phyloP scores from a whole-genome alignment of 352 stramenopile species.

The Globisporangium cylindrosporum region DNA sequence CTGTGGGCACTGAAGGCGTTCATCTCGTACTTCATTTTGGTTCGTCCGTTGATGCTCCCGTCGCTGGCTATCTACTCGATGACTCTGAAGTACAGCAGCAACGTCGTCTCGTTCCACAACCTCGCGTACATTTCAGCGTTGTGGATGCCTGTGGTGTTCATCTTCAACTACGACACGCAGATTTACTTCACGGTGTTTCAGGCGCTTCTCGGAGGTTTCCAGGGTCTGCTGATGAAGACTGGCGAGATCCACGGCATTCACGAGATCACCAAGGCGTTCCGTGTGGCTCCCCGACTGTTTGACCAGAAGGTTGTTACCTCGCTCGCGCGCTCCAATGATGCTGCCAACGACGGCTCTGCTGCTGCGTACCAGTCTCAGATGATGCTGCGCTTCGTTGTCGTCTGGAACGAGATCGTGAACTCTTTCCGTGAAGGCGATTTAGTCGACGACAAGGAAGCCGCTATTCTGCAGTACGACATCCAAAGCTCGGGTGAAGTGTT shows the following conservation, averaged over 20 bases:
- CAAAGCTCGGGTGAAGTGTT: constrained; percentile 70
- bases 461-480: constrained; percentile 74
- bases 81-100: constrained; percentile 53
- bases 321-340: constrained; percentile 56
- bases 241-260: constrained; percentile 65
- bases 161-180: constrained; percentile 81
- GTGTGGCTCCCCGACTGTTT: constrained; percentile 60
- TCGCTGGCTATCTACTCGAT: constrained; percentile 74
- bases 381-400: constrained; percentile 78
- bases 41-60: constrained; percentile 60
- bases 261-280: constrained; percentile 69
- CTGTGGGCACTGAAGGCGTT: constrained; percentile 60
- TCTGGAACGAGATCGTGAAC: constrained; percentile 82
- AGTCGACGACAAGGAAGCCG: constrained; percentile 71
- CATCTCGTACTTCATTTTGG: constrained; percentile 68
- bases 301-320: constrained; percentile 72
- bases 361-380: constrained; percentile 62
- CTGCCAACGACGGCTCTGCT: constrained; percentile 37
- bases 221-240: constrained; percentile 69
- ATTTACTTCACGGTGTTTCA: constrained; percentile 81
- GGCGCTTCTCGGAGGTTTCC: constrained; percentile 42
- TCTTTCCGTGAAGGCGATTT: constrained; percentile 72
- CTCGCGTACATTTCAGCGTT: constrained; percentile 55
- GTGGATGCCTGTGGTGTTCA: constrained; percentile 67
- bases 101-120: constrained; percentile 71